A percentile compares a stretch with the other conserved stretches of the same genome.
Evolutionary conservation across 352 stramenopile genomes (phyloP).

Genomic region (Pseudoperonospora humuli): DNA sequence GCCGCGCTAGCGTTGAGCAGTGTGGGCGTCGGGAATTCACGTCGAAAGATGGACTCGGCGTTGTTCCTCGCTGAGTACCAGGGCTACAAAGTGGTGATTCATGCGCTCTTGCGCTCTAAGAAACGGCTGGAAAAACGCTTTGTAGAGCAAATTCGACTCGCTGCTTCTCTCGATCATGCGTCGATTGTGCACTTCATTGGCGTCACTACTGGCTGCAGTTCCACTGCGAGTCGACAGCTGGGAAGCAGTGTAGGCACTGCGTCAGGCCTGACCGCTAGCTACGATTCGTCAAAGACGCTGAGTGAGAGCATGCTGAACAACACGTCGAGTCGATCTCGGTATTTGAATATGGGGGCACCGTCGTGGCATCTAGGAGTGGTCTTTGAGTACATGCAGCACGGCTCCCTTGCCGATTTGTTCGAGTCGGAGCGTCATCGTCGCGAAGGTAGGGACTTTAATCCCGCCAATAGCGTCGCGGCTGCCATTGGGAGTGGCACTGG

Average conservation of each 20-base stretch:
- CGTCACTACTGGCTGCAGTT: constrained; percentile 49
- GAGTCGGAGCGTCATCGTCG: constrained; percentile 43
- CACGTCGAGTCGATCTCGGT: constrained; percentile 16
- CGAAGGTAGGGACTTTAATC: constrained; percentile 45
- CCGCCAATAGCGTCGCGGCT: constrained; percentile 24
- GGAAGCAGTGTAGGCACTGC: constrained; percentile 16
- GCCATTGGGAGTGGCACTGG: constrained; percentile 29
- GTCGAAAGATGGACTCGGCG: constrained; percentile 19
- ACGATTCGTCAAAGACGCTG: constrained; percentile 19
- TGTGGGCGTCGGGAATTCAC: constrained; percentile 13
- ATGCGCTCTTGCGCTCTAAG: constrained; percentile 47
- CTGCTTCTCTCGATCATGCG: constrained; percentile 47
- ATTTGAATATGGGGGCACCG: constrained; percentile 24
- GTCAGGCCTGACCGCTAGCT: constrained; percentile 7
- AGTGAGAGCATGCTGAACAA: constrained; percentile 7
- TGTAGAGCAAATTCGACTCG: constrained; percentile 60
- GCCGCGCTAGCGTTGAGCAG: constrained; percentile 23
- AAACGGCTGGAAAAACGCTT: constrained; percentile 48
- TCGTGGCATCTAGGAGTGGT: constrained; percentile 62
- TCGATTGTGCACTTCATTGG: constrained; percentile 77
- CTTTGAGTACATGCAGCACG: constrained; percentile 70
- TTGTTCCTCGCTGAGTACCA: constrained; percentile 64
- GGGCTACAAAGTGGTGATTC: constrained; percentile 58
- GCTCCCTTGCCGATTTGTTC: constrained; percentile 55
- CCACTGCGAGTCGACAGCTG: constrained; percentile 21